A percentile compares a stretch with the other conserved stretches of the same genome.
Evolutionary conservation across 108 stramenopile genomes (phyloP).

Genomic region (Fragilaria radians): DNA sequence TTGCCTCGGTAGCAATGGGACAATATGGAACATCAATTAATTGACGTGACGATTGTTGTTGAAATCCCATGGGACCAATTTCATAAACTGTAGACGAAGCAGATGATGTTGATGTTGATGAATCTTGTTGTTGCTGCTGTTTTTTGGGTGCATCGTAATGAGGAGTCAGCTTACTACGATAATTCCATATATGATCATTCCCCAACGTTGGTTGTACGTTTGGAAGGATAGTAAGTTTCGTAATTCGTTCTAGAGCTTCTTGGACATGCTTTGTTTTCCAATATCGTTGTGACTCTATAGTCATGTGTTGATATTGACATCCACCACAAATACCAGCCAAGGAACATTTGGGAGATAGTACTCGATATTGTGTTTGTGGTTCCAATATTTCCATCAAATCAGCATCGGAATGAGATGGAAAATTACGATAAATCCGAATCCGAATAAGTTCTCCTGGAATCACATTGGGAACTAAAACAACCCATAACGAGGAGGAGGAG

Average conservation of each 20-base stretch:
- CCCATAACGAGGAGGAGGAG: slow-evolving; percentile 53
- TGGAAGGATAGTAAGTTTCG: slow-evolving; percentile 44
- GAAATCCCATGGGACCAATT: slow-evolving; percentile 79
- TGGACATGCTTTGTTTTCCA: slow-evolving; percentile 91
- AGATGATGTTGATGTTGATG: slow-evolving; percentile 11
- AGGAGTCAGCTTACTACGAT: slow-evolving; percentile 94
- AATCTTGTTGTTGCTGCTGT: slow-evolving; percentile 22
- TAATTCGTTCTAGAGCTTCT: slow-evolving; percentile 63
- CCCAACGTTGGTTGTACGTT: slow-evolving; percentile 58
- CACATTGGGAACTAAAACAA: slow-evolving; percentile 86
- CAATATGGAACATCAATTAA: slow-evolving; percentile 89
- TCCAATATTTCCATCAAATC: slow-evolving; percentile 77
- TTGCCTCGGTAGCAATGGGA: slow-evolving; percentile 89
- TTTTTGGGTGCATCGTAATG: slow-evolving; percentile 88
- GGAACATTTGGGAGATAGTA: slow-evolving; percentile 67
- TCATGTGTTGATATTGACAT: slow-evolving; percentile 96
- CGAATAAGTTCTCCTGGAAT: slow-evolving; percentile 85
- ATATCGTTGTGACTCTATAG: slow-evolving; percentile 73
- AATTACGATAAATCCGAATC: slow-evolving; percentile 82
- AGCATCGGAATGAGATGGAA: slow-evolving; percentile 81
- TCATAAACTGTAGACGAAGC: slow-evolving; percentile 6
- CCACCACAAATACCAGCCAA: slow-evolving; percentile 88
- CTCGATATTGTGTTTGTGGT: slow-evolving; percentile 61
- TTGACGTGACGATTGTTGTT: slow-evolving; percentile 56
- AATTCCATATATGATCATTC: slow-evolving; percentile 83